These are phyloP conservation scores for Moesziomyces globuligerus DNA, from an alignment of 1,284 basidiomycete species.

Conservation along the genomic window DNA sequence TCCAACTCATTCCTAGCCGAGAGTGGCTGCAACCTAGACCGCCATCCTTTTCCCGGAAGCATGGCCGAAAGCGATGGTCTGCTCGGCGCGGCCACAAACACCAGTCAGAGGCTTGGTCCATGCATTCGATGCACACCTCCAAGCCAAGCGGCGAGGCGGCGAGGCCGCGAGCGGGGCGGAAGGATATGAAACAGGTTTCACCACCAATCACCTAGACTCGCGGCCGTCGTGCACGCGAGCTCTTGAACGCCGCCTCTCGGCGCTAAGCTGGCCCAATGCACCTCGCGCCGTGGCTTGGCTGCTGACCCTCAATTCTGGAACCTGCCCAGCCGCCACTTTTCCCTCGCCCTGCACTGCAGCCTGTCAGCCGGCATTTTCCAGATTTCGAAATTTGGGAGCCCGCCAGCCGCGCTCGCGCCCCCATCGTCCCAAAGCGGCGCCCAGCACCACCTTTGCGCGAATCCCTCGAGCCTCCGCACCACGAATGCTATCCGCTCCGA, in stretches of 20 bases:
- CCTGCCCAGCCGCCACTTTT: no score
- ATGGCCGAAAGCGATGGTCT: no score
- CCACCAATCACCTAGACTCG: background rate
- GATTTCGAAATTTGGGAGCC: background rate
- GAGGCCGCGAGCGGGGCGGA: background rate
- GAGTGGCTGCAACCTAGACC: no score
- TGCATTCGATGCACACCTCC: no score
- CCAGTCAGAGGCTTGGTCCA: no score
- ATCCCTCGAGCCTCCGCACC: background rate
- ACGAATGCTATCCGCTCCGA: background rate
- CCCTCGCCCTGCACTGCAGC: no score
- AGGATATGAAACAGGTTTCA: background rate
- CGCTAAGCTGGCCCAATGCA: no score
- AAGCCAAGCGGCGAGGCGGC: background rate
- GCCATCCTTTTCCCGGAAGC: no score
- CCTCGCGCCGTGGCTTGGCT: background rate
- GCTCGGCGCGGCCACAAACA: no score
- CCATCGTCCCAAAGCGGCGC: background rate
- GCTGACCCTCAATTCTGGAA: background rate
- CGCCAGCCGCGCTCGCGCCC: background rate
- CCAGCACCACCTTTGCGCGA: background rate
- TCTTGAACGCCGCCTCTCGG: background rate
- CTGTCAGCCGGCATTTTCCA: no score
- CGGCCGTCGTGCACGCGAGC: background rate
- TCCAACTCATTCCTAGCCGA: no score